A percentile compares a stretch with the other conserved stretches of the same genome.
phyloP scores from a whole-genome alignment of 768 basidiomycete species.

The Gyrodon lividus region DNA sequence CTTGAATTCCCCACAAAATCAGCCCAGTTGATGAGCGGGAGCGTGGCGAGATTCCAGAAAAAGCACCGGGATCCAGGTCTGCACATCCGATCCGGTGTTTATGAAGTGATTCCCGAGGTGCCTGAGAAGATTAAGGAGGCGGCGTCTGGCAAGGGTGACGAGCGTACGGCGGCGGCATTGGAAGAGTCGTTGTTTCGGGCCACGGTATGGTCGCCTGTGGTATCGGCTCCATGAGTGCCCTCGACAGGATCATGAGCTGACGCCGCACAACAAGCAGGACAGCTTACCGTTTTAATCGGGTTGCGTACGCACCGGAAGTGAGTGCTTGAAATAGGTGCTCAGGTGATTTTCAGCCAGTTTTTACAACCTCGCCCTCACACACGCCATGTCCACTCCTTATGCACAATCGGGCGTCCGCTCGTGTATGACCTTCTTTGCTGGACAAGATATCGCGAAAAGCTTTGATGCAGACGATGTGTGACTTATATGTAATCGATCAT shows the following conservation, averaged over 20 bases:
- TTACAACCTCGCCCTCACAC: too few relatives aligned
- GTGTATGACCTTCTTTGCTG: conserved; percentile 73
- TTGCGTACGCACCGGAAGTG: conserved; percentile 83
- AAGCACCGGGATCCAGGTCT: conserved; percentile 18
- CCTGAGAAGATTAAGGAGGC: conserved; percentile 42
- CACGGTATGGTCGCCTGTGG: conserved; percentile 65
- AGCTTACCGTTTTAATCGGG: conserved; percentile 62
- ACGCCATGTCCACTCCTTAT: neutral
- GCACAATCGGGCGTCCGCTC: conserved; percentile 68
- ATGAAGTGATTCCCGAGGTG: conserved; percentile 73
- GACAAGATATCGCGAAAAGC: conserved; percentile 74
- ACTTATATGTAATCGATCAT: conserved; percentile 62
- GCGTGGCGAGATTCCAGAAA: too few relatives aligned
- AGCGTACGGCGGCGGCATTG: conserved; percentile 37
- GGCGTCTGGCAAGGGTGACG: conserved; percentile 46
- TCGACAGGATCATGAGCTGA: conserved; percentile 68
- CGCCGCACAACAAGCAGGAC: conserved; percentile 57
- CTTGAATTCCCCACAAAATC: too few relatives aligned
- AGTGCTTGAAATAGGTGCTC: conserved; percentile 87
- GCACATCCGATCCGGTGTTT: conserved; percentile 74
- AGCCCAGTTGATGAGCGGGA: too few relatives aligned
- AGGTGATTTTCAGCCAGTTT: conserved; percentile 69
- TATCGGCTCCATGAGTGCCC: conserved; percentile 70
- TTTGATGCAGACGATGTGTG: conserved; percentile 62
- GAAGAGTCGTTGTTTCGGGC: conserved; percentile 49